phyloP scores from a whole-genome alignment of 2,329 filamentous ascomycete species.

The Phialocephala sp. region DNA sequence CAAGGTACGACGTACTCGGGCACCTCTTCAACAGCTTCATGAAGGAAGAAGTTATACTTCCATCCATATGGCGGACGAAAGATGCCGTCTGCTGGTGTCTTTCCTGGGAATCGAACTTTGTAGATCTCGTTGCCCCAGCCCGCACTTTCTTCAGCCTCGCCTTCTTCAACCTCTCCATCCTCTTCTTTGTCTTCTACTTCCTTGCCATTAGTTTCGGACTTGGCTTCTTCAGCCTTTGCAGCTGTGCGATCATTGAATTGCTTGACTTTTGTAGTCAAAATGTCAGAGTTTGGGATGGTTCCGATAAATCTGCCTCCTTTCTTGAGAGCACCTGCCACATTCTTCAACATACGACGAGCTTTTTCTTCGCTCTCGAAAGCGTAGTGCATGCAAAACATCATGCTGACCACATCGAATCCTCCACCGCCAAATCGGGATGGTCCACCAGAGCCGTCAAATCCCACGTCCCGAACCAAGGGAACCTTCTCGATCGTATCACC shows the following conservation, averaged over 20 bases:
- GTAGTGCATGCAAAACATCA: constrained; percentile 99
- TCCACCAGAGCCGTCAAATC: constrained; percentile 72
- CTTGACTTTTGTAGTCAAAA: constrained; percentile 80
- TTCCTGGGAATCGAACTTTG: constrained; percentile 82
- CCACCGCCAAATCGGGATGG: constrained; percentile 73
- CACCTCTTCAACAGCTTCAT: constrained; percentile 94
- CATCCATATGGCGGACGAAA: constrained; percentile 96
- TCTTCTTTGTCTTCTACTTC: constrained; percentile 39
- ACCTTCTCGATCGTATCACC: constrained; percentile 82
- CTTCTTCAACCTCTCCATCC: constrained; percentile 60
- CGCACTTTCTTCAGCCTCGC: constrained; percentile 66
- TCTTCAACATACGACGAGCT: constrained; percentile 88
- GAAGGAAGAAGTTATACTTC: constrained; percentile 97
- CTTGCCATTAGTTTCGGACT: constrained; percentile 46
- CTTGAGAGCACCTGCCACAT: constrained; percentile 87
- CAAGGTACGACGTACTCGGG: constrained; percentile 98
- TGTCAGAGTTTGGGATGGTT: constrained; percentile 95
- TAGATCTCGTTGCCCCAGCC: constrained; percentile 96
- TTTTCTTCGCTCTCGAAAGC: constrained; percentile 93
- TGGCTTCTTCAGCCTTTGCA: constrained; percentile 43
- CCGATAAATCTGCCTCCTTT: constrained; percentile 95
- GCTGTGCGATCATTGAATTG: constrained; percentile 69
- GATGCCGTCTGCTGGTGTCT: constrained; percentile 82
- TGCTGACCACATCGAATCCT: constrained; percentile 94
- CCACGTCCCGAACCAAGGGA: constrained; percentile 81